A percentile compares a stretch with the other conserved stretches of the same genome.
These are phyloP conservation scores for Xylariaceae sp. DNA, from an alignment of 2,329 filamentous ascomycete genomes.

Conservation along the genomic window DNA sequence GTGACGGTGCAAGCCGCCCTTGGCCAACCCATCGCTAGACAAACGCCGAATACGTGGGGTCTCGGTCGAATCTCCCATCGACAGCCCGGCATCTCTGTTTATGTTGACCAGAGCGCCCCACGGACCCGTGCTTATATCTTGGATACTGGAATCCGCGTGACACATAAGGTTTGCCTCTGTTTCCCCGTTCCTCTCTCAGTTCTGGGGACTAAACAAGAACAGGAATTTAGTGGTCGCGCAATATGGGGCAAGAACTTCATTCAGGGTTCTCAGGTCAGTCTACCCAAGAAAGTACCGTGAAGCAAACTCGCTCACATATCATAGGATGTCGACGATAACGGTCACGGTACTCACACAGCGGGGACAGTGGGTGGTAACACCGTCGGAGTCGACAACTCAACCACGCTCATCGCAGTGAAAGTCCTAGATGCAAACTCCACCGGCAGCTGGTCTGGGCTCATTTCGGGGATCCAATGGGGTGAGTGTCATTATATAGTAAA, in stretches of 20 bases:
- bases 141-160: slow-evolving; percentile 33
- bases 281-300: not conserved
- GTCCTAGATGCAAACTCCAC: slow-evolving; percentile 25
- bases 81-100: slow-evolving; percentile 17
- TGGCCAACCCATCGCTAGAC: slow-evolving; percentile 7
- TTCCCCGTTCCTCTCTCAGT: not conserved
- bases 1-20: slow-evolving; percentile 16
- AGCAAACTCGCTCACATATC: not conserved
- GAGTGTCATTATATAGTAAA: slow-evolving; percentile 6
- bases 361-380: slow-evolving; percentile 32
- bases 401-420: slow-evolving; percentile 32
- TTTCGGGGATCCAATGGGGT: slow-evolving; percentile 36
- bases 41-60: slow-evolving; percentile 27
- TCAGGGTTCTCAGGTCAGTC: slow-evolving; percentile 22
- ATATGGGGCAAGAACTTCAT: slow-evolving; percentile 33
- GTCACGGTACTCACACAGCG: slow-evolving; percentile 35
- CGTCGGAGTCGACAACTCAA: slow-evolving; percentile 33
- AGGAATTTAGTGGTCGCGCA: slow-evolving; percentile 34
- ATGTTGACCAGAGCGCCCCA: slow-evolving; percentile 17
- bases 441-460: slow-evolving; percentile 25
- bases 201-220: slow-evolving; percentile 3
- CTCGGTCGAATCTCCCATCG: slow-evolving; percentile 35
- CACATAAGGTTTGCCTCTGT: slow-evolving; percentile 24
- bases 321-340: slow-evolving; percentile 31
- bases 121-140: slow-evolving; percentile 31